Evolutionary conservation across 352 stramenopile genomes (phyloP), one percentile per base, ranked within the genome.

Genomic region (Globisporangium megalacanthum): DNA sequence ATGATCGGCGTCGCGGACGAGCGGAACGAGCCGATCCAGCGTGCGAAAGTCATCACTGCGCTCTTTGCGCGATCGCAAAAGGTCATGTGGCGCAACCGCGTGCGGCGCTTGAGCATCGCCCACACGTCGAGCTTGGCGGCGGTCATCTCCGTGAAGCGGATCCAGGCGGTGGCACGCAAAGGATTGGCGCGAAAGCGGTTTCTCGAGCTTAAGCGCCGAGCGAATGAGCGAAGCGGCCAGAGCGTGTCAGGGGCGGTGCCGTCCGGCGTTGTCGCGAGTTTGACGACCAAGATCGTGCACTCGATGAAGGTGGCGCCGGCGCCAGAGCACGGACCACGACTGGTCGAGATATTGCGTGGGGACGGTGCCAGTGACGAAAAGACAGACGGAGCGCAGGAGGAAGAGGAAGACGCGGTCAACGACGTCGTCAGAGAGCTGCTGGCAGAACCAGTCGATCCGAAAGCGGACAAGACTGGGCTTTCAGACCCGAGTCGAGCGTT

Each of bases 91-190:
- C 66, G 61, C 36, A 54, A 54, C 20, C 54, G 56, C 8, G 54
- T 57, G 31, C 41, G 47, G 8, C 47, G 60, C 1, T 52, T 65
- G n/a, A 63, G 54, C 25, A 58, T 64, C 45, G 59, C 62, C 6
- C 55, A 59, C 3, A 54, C 54, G 17, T 37, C 54, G 17, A 72
- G 64, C 41, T 54, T 73, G 35, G 45, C 67, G n/a, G 49, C 61
- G 11, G 48, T 77, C 15, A 65, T 80, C 29, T 69, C 65, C 0
- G 64, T 58, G 31, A 77, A 73, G 49, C 68, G 69, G 20, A 80
- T 80, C 36, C 71, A 80, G 53, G 49, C 68, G 0, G 52, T 60
- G 1, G 54, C 69, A 51, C 68, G 71, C 13, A 53, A 53, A 14
- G 54, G 58, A 1, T 36, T 77, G 3, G 66, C 66, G 9, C 52